These are phyloP conservation scores for Oryza meridionalis DNA, from an alignment of 176 grass and related monocot genomes.

Conservation along the genomic window DNA sequence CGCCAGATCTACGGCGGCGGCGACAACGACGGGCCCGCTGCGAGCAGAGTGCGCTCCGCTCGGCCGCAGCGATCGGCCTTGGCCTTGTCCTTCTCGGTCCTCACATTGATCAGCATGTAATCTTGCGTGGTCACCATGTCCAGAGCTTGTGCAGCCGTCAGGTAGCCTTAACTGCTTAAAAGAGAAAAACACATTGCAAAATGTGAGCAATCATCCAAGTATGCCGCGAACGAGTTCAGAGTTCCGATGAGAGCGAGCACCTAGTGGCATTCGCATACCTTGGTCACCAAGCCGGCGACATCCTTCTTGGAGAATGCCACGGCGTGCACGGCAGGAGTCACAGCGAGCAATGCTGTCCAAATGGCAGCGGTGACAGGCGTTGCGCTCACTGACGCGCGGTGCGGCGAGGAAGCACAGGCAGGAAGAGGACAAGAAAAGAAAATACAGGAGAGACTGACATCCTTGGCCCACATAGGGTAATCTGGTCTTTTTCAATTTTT, in stretches of 20 bases:
- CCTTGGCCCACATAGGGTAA: no score
- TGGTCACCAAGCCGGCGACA: constrained; percentile 64
- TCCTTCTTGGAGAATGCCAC: constrained; percentile 73
- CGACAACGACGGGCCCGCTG: no score
- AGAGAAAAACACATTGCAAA: background rate
- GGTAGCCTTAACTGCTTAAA: constrained; percentile 41
- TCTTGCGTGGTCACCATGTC: constrained; percentile 58
- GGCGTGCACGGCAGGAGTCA: constrained; percentile 48
- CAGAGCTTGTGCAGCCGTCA: constrained; percentile 71
- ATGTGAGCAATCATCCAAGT: background rate
- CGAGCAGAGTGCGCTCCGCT: no score
- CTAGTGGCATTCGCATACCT: constrained; percentile 38
- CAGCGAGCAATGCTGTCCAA: constrained; percentile 25
- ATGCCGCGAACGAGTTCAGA: background rate
- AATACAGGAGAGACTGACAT: no score
- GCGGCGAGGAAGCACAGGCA: background rate
- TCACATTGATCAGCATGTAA: constrained; percentile 76
- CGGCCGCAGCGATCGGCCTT: constrained; percentile 43
- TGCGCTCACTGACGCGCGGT: constrained; percentile 21
- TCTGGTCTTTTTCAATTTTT: no score
- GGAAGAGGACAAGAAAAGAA: no score
- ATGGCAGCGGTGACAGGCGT: background rate
- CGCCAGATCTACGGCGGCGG: no score
- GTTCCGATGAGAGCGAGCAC: background rate
- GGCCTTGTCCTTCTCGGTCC: constrained; percentile 87